Evolutionary conservation across 1,139 yeast species (phyloP).

Genomic region (Kurtzmaniella quercitrusa): DNA sequence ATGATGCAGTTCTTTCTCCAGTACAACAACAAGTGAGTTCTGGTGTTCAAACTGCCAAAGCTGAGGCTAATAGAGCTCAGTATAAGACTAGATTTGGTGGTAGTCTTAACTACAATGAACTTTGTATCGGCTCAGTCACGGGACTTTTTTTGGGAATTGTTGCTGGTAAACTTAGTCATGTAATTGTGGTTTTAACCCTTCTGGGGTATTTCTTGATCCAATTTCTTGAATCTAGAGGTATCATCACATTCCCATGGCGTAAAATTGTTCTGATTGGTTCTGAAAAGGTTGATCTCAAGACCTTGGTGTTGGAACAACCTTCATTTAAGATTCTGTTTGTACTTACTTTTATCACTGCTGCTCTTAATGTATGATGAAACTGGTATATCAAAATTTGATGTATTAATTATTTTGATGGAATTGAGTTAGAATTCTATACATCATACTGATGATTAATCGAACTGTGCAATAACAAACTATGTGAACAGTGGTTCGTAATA

Average conservation of each 20-base stretch:
- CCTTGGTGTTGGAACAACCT: constrained; percentile 56
- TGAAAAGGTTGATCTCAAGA: constrained; percentile 44
- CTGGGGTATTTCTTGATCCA: constrained; percentile 50
- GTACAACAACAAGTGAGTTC: constrained; percentile 1
- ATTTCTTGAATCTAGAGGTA: constrained; percentile 56
- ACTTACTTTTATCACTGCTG: constrained; percentile 59
- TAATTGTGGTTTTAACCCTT: constrained; percentile 50
- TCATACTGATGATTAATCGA: too few relatives aligned
- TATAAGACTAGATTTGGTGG: constrained; percentile 26
- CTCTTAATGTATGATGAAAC: constrained; percentile 47
- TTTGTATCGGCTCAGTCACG: constrained; percentile 63
- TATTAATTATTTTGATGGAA: too few relatives aligned
- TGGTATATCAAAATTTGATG: constrained; percentile 1
- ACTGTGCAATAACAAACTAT: too few relatives aligned
- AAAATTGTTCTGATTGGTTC: constrained; percentile 42
- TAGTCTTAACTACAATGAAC: constrained; percentile 55
- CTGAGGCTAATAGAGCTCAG: constrained; percentile 1
- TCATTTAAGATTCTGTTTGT: constrained; percentile 62
- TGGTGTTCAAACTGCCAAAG: constrained; percentile 1
- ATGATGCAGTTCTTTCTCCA: constrained; percentile 8
- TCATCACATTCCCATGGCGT: constrained; percentile 49
- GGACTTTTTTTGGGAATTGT: constrained; percentile 62
- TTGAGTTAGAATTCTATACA: background rate
- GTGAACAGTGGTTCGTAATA: too few relatives aligned
- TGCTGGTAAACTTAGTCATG: constrained; percentile 61